phyloP scores from a whole-genome alignment of 2,329 filamentous ascomycete species.

The Xylaria sp. region DNA sequence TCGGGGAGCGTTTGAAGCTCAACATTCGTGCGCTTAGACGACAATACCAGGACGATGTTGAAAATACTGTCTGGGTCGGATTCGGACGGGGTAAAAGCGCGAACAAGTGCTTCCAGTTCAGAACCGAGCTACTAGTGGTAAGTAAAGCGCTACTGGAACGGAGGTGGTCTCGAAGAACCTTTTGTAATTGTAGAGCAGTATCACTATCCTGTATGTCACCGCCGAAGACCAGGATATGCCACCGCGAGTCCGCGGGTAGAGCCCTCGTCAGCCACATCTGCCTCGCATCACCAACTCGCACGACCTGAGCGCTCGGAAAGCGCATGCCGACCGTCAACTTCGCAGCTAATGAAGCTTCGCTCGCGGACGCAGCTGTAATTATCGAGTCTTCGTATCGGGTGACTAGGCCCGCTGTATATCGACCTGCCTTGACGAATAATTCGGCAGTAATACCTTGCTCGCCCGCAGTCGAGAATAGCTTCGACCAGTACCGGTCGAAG shows the following conservation, averaged over 20 bases:
- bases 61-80: conserved; percentile 65
- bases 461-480: conserved; percentile 61
- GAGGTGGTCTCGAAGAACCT: conserved; percentile 41
- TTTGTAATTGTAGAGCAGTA: conserved; percentile 44
- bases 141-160: neutral
- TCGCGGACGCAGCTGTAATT: conserved; percentile 50
- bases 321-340: conserved; percentile 64
- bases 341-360: conserved; percentile 53
- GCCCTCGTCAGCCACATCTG: conserved; percentile 64
- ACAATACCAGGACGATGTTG: conserved; percentile 65
- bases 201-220: conserved; percentile 58
- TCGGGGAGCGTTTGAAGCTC: conserved; percentile 65
- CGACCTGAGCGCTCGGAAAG: conserved; percentile 67
- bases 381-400: conserved; percentile 65
- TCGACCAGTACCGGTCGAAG: conserved; percentile 67
- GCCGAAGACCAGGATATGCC: conserved; percentile 65
- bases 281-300: conserved; percentile 69
- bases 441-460: conserved; percentile 55
- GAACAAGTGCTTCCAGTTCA: conserved; percentile 44
- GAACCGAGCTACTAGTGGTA: conserved; percentile 39
- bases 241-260: conserved; percentile 57
- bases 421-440: conserved; percentile 65
- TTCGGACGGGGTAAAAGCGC: conserved; percentile 55
- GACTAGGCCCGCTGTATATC: conserved; percentile 70
- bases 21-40: conserved; percentile 58